Conservation (phyloP, 139 green algal genomes). For the Coelastrella sp. region DNA sequence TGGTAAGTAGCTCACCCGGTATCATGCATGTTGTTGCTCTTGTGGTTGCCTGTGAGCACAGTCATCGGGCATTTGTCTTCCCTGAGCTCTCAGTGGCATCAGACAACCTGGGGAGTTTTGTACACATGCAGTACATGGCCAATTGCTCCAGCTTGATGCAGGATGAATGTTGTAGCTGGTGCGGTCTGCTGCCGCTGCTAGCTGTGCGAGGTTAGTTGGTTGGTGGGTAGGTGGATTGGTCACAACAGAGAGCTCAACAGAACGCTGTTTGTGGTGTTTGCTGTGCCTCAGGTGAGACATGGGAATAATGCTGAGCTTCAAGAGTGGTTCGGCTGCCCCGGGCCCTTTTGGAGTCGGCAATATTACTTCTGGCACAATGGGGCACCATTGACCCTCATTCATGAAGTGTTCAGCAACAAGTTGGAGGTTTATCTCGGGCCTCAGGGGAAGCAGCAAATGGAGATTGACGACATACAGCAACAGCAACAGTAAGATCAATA, state of each 20-base stretch:
- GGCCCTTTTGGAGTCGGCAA: constrained; percentile 91
- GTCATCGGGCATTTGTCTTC: too few species aligned
- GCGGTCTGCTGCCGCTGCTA: too few species aligned
- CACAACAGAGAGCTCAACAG: too few species aligned
- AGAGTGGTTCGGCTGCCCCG: constrained; percentile 54
- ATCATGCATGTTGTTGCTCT: neutral
- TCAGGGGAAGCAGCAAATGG: neutral
- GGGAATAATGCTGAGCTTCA: constrained; percentile 75
- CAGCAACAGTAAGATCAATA: neutral
- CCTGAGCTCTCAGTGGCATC: too few species aligned
- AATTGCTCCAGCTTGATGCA: too few species aligned
- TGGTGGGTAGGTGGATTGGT: too few species aligned
- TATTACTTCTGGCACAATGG: constrained; percentile 95
- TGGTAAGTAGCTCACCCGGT: neutral
- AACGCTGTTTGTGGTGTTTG: neutral
- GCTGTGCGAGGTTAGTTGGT: too few species aligned
- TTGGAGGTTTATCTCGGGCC: constrained; percentile 43
- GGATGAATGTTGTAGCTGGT: too few species aligned
- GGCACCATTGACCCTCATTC: constrained; percentile 93
- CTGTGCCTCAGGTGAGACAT: constrained; percentile 63
- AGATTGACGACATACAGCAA: neutral
- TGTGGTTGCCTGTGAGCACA: neutral
- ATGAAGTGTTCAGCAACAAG: constrained; percentile 89
- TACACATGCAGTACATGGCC: too few species aligned
- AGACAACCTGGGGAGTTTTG: too few species aligned